Base-by-base conservation (phyloP, 2,329 filamentous ascomycete species). In the Colletotrichum lini region DNA sequence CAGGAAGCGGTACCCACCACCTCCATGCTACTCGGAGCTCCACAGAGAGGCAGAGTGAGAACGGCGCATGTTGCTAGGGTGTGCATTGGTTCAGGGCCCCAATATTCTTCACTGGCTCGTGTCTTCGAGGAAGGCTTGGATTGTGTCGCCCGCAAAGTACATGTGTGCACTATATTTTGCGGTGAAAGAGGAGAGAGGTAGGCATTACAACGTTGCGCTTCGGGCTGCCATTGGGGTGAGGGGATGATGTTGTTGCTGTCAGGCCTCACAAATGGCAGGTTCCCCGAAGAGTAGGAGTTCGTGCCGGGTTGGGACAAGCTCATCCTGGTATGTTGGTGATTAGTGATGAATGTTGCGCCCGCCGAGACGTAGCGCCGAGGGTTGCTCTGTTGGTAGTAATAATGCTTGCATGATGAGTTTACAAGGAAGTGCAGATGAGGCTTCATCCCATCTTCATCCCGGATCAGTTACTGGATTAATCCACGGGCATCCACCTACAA, bases 401-500 rank as follows among this genome's bases (percentile, higher is more conserved):
- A 42, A 23, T 47, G 49, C 18, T 18, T 56, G 54, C 50, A 63
- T 60, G 53, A 60, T 9, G 38, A 35, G 26, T n/a, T 60, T 47
- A 44, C 67, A 62, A 57, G 57, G 64, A 62, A 57, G 21, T 52
- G 57, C 50, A 47, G 45, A 44, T 42, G 38, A 62, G 63, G 40
- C 65, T 70, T 60, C 45, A 50, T 65, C 57, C 40, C n/a, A 47
- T 59, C 38, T 45, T 70, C 54, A 57, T 66, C 60, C 61, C 70
- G 66, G 66, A 70, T 70, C 66, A 52, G 66, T 70, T 72, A 60
- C 70, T 72, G 44, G 70, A 61, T 61, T 70, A 66, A 72, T 61
- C 61, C 50, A 30, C 60, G 61, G 6, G 21, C 60, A 61, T 56
- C 54, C 60, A 72, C 49, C 30, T 16, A 54, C 26, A 52, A 66